Evolutionary conservation across 495 filamentous ascomycete species (phyloP), one percentile per base, ranked within the genome.

Genomic region (Penicillium crystallinum): DNA sequence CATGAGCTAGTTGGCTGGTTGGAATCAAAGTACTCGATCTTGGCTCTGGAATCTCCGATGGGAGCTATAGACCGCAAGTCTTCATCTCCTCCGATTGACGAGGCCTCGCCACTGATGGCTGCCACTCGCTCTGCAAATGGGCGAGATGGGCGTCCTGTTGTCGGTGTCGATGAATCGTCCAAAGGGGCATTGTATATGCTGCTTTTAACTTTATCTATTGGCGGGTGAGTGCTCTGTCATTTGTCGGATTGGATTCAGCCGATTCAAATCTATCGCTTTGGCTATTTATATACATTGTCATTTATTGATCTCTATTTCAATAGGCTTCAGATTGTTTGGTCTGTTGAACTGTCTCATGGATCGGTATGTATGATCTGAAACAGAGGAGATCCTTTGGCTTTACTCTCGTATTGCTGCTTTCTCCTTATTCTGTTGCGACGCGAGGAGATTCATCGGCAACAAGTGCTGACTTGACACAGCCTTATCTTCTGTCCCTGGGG

Each of bases 311-410:
- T 22, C 31, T 10, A 17, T 18, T 46, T 18, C 4, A 1, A 39
- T 49, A 82, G 89, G 22, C 75, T 97, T 53, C 91, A 96, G 67
- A 84, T 97, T 62, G 90, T 89, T n/a, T 97, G 91, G 91, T 87
- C 89, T 7, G 89, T 93, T 35, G 90, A 96, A 64, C 71, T 91
- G 46, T 92, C 89, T 43, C 87, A 91, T 72, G 89, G 89, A 56
- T 92, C 90, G 35, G 80, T 82, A 68, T 51, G 81, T 67, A 21
- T 44, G 15, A 18, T 15, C 4, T 4, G 4, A 15, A 36, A 17
- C 5, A 36, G 2, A 17, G n/a, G n/a, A n/a, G 15, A 27, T 42
- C 19, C 10, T 25, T 27, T 3, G 4, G 17, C n/a, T 3, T 17
- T 18, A 8, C 8, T 43, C 10, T 2, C 23, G 11, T 30, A 4